These are phyloP conservation scores for Arbutus unedo DNA, from an alignment of 148 eudicot genomes.

Conservation along the genomic window DNA sequence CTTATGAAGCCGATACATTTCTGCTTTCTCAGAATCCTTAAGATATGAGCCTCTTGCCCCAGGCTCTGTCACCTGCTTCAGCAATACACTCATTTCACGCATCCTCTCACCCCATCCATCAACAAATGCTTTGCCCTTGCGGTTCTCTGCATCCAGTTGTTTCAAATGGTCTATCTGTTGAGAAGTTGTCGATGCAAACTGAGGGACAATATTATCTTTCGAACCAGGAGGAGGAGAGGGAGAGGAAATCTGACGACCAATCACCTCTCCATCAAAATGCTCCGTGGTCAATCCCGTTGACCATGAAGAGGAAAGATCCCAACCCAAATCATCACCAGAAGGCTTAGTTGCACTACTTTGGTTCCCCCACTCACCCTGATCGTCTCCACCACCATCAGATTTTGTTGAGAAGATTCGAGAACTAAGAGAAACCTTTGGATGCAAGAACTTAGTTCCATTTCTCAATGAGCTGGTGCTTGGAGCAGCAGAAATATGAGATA, in stretches of 20 bases:
- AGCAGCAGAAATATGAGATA: constrained; percentile 12
- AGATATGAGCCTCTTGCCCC: constrained; percentile 87
- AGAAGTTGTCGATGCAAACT: constrained; percentile 19
- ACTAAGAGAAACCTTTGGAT: constrained; percentile 25
- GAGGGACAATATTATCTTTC: background rate
- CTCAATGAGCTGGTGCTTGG: constrained; percentile 12
- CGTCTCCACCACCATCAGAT: constrained; percentile 25
- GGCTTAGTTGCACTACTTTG: constrained; percentile 6
- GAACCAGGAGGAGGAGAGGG: background rate
- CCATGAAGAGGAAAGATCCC: constrained; percentile 63
- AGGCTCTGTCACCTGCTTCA: constrained; percentile 80
- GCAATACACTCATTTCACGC: constrained; percentile 40
- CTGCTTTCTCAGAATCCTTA: constrained; percentile 87
- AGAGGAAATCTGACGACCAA: constrained; percentile 49
- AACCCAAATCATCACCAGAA: constrained; percentile 31
- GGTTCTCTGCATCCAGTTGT: constrained; percentile 19
- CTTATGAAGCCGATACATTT: constrained; percentile 83
- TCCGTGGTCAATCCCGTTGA: constrained; percentile 82
- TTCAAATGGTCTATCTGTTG: constrained; percentile 21
- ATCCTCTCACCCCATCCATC: constrained; percentile 43
- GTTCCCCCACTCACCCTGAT: constrained; percentile 21
- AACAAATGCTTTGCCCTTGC: constrained; percentile 21
- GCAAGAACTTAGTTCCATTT: constrained; percentile 16
- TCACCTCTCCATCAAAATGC: constrained; percentile 69
- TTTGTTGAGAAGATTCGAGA: constrained; percentile 35